Evolutionary conservation across 2,329 filamentous ascomycete genomes (phyloP).

Genomic region (Leptodontidium sp.): DNA sequence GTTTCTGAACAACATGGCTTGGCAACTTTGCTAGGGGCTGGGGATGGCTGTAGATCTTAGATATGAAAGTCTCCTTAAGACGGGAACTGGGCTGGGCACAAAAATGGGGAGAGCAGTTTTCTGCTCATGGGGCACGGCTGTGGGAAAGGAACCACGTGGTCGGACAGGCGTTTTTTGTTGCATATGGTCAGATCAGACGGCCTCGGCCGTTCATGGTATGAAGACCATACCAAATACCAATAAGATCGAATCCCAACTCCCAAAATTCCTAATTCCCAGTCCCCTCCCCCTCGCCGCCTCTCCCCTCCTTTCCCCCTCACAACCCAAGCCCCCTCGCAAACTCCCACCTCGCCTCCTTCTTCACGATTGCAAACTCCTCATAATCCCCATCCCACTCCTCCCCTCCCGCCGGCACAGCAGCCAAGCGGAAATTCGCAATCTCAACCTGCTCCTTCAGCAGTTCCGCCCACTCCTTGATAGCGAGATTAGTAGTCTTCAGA

Average conservation of each 20-base stretch:
- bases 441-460: neutral
- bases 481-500: neutral
- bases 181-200: neutral
- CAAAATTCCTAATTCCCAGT: no score
- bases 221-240: neutral
- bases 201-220: neutral
- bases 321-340: neutral
- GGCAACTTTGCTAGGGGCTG: constrained; percentile 2
- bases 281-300: no score
- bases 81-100: neutral
- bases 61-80: neutral
- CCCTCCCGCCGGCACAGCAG: neutral
- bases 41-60: neutral
- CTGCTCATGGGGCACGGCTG: neutral
- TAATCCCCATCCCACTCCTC: neutral
- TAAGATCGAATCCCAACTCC: neutral
- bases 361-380: neutral
- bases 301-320: neutral
- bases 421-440: neutral
- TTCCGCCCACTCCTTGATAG: neutral
- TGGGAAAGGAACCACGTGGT: neutral
- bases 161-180: neutral
- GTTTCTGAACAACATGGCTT: constrained; percentile 27
- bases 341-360: neutral
- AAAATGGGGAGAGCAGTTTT: neutral